Base-by-base conservation (phyloP, 768 basidiomycete genomes). In the Xanthoconium purpureum region DNA sequence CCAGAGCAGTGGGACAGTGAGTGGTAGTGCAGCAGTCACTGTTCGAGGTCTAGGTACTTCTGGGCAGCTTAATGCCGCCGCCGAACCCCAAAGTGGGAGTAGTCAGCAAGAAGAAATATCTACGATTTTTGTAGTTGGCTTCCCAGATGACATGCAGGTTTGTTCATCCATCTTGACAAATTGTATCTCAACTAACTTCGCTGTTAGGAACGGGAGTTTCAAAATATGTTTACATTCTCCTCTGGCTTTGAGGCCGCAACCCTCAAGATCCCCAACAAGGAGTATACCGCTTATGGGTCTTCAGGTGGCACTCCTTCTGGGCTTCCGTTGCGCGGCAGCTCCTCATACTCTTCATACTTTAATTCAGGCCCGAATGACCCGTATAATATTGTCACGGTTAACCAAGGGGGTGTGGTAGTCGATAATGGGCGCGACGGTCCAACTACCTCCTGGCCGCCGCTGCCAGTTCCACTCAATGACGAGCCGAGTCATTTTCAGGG, bases 191-290 rank as follows among this genome's bases (percentile, higher is more conserved):
- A 46, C 60, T 61, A 13, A 59, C 39, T 60, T 63, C 50, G 24
- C 29, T 43, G 50, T 5, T 63, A 98, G 94, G 97, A 98, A 77
- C 93, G 97, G 32, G 97, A 99, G 75, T 99, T 98, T 73, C 93
- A 96, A 72, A 98, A 98, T 70, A 96, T 99, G 90, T 99, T 99
- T 71, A 93, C 94, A 9, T 99, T 99, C 67, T 93, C 91, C 4
- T 76, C 82, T 1, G 97, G 94, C 12, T 99, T 98, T 66, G 97
- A 98, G 71, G 97, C 95, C 24, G 96, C 97, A 9, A 97, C 95
- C 7, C 80, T 99, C 63, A 99, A 98, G 80, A 93, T 96, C 56
- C 97, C 97, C 2, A 92, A 93, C 77, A 89, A 94, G 74, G 91
- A 94, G 66, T 87, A 84, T 60, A 88, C 88, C 20, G 81, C 89